Conservation (phyloP, 176 grass and related monocot species). For the Lolium perenne region DNA sequence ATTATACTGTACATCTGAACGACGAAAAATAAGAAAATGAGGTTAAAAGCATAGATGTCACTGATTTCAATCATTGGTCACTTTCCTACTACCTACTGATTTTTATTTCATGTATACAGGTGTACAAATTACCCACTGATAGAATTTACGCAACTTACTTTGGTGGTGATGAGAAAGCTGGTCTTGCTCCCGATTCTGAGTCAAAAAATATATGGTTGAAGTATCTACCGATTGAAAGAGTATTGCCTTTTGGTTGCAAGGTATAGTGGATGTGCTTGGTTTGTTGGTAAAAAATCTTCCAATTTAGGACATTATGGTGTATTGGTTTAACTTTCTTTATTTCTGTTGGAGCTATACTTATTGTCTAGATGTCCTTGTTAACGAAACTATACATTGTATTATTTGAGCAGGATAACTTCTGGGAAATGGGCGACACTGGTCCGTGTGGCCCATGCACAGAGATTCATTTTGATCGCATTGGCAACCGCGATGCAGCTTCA, state of each 20-base stretch:
- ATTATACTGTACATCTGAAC: not conserved
- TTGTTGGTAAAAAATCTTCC: slow-evolving; percentile 24
- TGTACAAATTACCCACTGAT: slow-evolving; percentile 87
- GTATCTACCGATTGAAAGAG: slow-evolving; percentile 67
- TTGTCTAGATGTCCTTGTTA: not conserved
- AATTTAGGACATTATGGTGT: not conserved
- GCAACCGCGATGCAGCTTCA: slow-evolving; percentile 76
- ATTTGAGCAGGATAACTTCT: slow-evolving; percentile 76
- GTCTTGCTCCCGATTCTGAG: slow-evolving; percentile 70
- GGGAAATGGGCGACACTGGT: slow-evolving; percentile 92
- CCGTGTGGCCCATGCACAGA: slow-evolving; percentile 94
- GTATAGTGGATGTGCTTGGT: slow-evolving; percentile 42
- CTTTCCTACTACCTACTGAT: slow-evolving; percentile 14
- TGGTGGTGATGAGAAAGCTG: slow-evolving; percentile 86
- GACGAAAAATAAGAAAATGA: not conserved
- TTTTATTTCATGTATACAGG: slow-evolving; percentile 58
- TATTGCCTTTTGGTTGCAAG: slow-evolving; percentile 90
- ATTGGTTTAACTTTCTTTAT: not conserved
- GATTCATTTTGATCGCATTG: slow-evolving; percentile 94
- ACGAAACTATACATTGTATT: not conserved
- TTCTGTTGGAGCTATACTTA: not conserved
- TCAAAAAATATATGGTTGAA: slow-evolving; percentile 75
- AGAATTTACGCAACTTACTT: slow-evolving; percentile 49
- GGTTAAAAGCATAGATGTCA: not conserved
- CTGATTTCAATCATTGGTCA: not conserved